Evolutionary conservation across 1,284 basidiomycete species (phyloP).

Genomic region (Abortiporus biennis): DNA sequence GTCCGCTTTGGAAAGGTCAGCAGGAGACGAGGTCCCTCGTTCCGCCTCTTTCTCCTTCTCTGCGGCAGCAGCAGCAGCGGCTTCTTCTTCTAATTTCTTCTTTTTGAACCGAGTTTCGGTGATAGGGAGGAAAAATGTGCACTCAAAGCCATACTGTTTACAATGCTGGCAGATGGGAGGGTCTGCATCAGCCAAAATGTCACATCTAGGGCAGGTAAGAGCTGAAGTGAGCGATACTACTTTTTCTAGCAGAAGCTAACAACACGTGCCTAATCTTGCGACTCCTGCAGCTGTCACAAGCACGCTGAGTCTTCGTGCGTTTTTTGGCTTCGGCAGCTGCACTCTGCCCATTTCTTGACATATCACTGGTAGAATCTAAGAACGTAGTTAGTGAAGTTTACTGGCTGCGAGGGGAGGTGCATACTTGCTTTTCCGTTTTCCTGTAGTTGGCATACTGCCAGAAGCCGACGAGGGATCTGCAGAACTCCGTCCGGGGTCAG

Average conservation of each 20-base stretch:
- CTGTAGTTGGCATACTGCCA: conserved; percentile 23
- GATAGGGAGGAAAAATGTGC: conserved; percentile 96
- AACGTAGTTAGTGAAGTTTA: conserved; percentile 26
- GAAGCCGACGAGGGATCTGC: conserved; percentile 13
- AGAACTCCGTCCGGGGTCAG: too few species aligned
- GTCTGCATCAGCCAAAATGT: conserved; percentile 67
- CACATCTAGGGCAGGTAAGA: conserved; percentile 49
- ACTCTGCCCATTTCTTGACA: conserved; percentile 27
- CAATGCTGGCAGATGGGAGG: conserved; percentile 81
- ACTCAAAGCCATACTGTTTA: conserved; percentile 87
- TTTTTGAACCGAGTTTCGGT: conserved; percentile 98
- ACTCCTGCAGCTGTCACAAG: conserved; percentile 87
- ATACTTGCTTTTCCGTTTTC: conserved; percentile 66
- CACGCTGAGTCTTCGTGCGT: conserved; percentile 85
- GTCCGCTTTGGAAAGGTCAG: conserved; percentile 30
- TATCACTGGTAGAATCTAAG: conserved; percentile 43
- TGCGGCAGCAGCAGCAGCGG: conserved; percentile 27
- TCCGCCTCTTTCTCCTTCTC: conserved; percentile 29
- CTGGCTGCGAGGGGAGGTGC: conserved; percentile 29
- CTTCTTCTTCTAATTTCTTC: conserved; percentile 74
- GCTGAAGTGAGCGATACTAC: conserved; percentile 5
- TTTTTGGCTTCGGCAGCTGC: conserved; percentile 60
- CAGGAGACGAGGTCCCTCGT: conserved; percentile 25
- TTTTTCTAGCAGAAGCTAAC: neutral
- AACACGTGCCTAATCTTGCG: conserved; percentile 79